These are phyloP conservation scores for Primulina eburnea DNA, from an alignment of 257 asterid genomes.

Conservation along the genomic window DNA sequence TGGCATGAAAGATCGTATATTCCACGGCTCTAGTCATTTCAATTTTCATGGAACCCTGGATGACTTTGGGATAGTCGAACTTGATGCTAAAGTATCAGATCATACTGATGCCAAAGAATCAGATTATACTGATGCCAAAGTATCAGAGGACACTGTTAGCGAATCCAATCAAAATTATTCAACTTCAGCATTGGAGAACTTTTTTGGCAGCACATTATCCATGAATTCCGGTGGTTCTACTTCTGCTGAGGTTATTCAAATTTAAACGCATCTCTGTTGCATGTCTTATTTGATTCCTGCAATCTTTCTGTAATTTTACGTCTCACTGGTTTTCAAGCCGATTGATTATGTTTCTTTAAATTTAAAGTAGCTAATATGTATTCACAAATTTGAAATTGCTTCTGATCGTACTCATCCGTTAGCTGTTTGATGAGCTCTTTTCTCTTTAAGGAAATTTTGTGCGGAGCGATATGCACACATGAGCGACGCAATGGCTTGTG, in stretches of 20 bases:
- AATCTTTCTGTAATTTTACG: neutral
- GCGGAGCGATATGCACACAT: neutral
- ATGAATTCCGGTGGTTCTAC: conserved; percentile 34
- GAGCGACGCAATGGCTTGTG: neutral
- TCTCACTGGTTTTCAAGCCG: neutral
- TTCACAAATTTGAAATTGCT: neutral
- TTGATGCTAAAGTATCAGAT: conserved; percentile 34
- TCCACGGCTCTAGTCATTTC: conserved; percentile 31
- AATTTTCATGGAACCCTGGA: conserved; percentile 37
- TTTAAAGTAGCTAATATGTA: neutral
- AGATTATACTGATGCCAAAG: conserved; percentile 29
- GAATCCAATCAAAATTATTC: conserved; percentile 42
- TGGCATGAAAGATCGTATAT: conserved; percentile 38
- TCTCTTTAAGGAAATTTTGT: neutral
- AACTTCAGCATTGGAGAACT: conserved; percentile 55
- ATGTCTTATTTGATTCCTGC: conserved; percentile 14
- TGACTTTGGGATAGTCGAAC: conserved; percentile 35
- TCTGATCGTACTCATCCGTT: no score
- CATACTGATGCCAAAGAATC: conserved; percentile 30
- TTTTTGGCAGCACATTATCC: conserved; percentile 55
- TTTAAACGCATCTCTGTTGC: conserved; percentile 16
- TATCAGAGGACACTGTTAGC: conserved; percentile 34
- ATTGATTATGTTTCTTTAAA: neutral
- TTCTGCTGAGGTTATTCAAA: conserved; percentile 44
- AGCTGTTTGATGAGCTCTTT: no score